Percentiles rank a stretch among this genome's conserved stretches.
These are phyloP conservation scores for Corymbia calophylla DNA, from an alignment of 441 rosid species.

Conservation along the genomic window DNA sequence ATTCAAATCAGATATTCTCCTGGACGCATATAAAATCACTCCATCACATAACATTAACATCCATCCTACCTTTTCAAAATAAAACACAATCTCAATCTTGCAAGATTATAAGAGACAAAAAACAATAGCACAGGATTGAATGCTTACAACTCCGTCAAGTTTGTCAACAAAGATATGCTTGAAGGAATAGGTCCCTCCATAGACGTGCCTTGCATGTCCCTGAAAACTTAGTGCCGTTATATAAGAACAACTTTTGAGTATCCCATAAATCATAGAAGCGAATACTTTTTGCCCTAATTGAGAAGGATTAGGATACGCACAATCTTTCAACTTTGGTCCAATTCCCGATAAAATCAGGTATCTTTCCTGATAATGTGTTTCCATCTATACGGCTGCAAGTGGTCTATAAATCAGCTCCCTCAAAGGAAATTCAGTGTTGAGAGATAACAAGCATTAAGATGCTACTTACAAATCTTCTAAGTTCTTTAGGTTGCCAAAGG, in stretches of 20 bases:
- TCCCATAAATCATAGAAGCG: neutral
- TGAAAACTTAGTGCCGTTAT: conserved; percentile 3
- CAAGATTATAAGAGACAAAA: too few species aligned
- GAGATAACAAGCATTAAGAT: neutral
- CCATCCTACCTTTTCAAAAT: neutral
- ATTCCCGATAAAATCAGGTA: conserved; percentile 76
- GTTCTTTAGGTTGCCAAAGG: conserved; percentile 48
- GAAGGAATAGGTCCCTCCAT: conserved; percentile 84
- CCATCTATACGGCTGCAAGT: conserved; percentile 84
- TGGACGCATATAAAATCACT: neutral
- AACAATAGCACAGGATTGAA: neutral
- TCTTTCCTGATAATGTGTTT: conserved; percentile 55
- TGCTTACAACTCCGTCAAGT: conserved; percentile 45
- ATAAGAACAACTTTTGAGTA: neutral
- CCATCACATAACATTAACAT: neutral
- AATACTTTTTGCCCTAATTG: neutral
- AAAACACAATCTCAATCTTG: neutral
- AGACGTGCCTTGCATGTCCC: conserved; percentile 75
- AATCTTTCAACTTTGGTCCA: conserved; percentile 48
- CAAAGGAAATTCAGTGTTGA: neutral
- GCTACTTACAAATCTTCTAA: conserved; percentile 64
- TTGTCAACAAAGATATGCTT: conserved; percentile 41
- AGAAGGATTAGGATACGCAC: neutral
- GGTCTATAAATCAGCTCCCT: neutral
- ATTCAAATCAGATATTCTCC: conserved; percentile 72